Percentiles rank a stretch among this genome's conserved stretches.
Evolutionary conservation across 1,284 basidiomycete species (phyloP).

Genomic region (Sphaerobolus stellatus): DNA sequence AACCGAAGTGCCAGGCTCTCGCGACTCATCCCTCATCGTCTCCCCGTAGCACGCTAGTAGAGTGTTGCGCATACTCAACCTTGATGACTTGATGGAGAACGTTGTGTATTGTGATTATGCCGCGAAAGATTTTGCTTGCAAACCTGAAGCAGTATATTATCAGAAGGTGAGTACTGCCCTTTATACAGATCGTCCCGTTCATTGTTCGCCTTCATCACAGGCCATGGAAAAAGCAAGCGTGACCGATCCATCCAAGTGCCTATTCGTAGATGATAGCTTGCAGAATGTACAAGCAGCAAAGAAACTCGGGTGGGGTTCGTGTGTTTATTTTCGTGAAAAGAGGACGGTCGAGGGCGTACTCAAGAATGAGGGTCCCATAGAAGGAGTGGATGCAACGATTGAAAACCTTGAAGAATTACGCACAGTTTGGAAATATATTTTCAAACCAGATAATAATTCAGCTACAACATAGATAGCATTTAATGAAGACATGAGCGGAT

Average conservation of each 20-base stretch:
- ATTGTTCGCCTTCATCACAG: conserved; percentile 33
- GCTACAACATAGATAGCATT: not conserved
- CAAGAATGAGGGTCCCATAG: conserved; percentile 5
- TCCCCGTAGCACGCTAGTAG: conserved; percentile 70
- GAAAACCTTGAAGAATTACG: conserved; percentile 63
- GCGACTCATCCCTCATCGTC: conserved; percentile 6
- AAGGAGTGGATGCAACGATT: conserved; percentile 33
- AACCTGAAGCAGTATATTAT: conserved; percentile 77
- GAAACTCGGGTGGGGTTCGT: conserved; percentile 66
- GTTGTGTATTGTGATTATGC: conserved; percentile 82
- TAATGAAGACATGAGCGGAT: not conserved
- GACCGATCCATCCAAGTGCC: conserved; percentile 62
- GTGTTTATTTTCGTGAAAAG: conserved; percentile 70
- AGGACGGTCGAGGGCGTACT: conserved; percentile 11
- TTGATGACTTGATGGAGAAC: conserved; percentile 77
- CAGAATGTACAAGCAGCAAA: conserved; percentile 63
- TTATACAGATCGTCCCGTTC: not conserved
- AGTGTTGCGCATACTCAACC: conserved; percentile 71
- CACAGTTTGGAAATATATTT: conserved; percentile 69
- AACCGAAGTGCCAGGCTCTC: conserved; percentile 1
- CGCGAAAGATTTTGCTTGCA: conserved; percentile 71
- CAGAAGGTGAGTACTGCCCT: conserved; percentile 44
- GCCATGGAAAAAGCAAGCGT: conserved; percentile 62
- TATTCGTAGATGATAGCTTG: conserved; percentile 74
- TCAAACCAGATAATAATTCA: conserved; percentile 39